Evolutionary conservation across 2,329 filamentous ascomycete genomes (phyloP), one percentile per base, ranked within the genome.

Genomic region (Dactylonectria macrodidyma): DNA sequence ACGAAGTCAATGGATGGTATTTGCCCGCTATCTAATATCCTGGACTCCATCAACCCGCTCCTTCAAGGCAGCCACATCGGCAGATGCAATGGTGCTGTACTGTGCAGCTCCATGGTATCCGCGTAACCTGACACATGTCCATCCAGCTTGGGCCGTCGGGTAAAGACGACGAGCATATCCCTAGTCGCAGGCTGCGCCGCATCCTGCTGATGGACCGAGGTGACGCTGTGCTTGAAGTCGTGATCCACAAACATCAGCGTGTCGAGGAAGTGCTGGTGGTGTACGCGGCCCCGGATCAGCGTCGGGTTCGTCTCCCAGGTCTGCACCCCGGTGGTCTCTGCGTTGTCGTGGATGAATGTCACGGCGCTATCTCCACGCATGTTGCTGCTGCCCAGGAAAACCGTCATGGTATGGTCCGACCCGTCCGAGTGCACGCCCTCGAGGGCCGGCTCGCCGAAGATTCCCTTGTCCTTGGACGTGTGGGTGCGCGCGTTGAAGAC

Each of bases 371-470:
- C 69, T 14, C 67, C 47, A 9, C 65, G 67, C 74, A 78, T 77
- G 63, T 78, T 78, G 26, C 63, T 38, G 62, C 68, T 71, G 2
- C 73, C 73, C 16, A 78, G 70, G 48, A 71, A 76, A 38, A 71
- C 71, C 3, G 76, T 78, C 76, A 78, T 78, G 62, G 76, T 78
- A 52, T 76, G 73, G 64, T 78, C 76, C 14, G 72, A 72, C 11
- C 76, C 76, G 55, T 78, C 76, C 5, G 71, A 70, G 68, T 78
- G 76, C 30, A 78, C 75, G 14, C 76, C 76, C 58, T 78, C 76
- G 6, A 78, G 71, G 14, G 76, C 75, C 9, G 76, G 76, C 55
- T 78, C 73, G 34, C 76, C 76, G 33, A 72, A 62, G 9, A 76
- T 67, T 55, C 68, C 70, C 9, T 58, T 48, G 7, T 70, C 56